Conservation (phyloP, 2,329 filamentous ascomycete genomes). For the Colletotrichum sp. region DNA sequence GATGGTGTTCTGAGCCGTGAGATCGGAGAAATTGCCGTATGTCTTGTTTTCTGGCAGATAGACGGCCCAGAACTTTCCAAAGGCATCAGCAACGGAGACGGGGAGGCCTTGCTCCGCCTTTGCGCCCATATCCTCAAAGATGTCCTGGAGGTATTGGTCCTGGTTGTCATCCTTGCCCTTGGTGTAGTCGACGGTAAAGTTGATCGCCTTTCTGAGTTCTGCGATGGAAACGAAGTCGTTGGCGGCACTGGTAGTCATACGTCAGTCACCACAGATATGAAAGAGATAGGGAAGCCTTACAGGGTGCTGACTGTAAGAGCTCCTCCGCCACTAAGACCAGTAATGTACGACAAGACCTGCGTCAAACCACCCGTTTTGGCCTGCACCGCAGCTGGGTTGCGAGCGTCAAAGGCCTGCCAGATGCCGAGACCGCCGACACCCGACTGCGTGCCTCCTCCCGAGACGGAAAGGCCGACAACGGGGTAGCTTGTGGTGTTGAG, state of each 20-base stretch:
- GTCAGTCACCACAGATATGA: not conserved
- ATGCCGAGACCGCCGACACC: constrained; percentile 31
- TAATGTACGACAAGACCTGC: constrained; percentile 29
- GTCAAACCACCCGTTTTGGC: constrained; percentile 29
- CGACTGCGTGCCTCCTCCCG: constrained; percentile 32
- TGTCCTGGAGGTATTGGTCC: constrained; percentile 13
- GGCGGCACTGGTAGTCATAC: constrained; percentile 21
- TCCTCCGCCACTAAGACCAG: constrained; percentile 31
- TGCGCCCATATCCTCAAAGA: constrained; percentile 26
- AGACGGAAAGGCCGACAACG: constrained; percentile 28
- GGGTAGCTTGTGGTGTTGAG: constrained; percentile 25
- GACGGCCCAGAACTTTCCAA: constrained; percentile 31
- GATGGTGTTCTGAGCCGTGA: constrained; percentile 16
- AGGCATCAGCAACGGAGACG: constrained; percentile 29
- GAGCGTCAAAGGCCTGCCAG: constrained; percentile 31
- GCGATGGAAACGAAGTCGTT: constrained; percentile 29
- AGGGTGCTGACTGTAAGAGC: constrained; percentile 28
- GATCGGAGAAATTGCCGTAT: constrained; percentile 28
- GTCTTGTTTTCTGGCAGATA: constrained; percentile 24
- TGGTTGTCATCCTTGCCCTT: constrained; percentile 20
- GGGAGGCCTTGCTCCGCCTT: constrained; percentile 29
- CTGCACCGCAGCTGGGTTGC: constrained; percentile 20
- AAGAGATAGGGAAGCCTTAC: constrained; percentile 9
- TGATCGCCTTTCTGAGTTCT: constrained; percentile 21
- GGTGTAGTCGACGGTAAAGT: constrained; percentile 27